Conservation (phyloP, 306 rosid genomes). For the Prunus kanzakura region DNA sequence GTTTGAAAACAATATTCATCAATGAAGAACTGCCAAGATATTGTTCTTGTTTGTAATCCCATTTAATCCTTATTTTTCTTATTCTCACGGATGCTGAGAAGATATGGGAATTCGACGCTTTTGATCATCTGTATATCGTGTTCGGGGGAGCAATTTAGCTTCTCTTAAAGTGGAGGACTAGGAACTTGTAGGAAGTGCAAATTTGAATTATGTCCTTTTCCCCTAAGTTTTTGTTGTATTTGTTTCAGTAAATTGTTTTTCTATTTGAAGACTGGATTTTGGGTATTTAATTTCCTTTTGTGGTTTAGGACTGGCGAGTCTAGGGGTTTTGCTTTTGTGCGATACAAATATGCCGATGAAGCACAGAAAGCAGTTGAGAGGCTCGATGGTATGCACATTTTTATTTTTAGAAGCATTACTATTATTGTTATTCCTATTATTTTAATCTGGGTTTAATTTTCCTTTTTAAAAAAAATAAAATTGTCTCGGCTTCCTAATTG, state of each 20-base stretch:
- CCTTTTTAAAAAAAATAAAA: too few species aligned
- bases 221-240: background rate
- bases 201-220: background rate
- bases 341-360: constrained; percentile 87
- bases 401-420: background rate
- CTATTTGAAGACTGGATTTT: background rate
- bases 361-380: constrained; percentile 86
- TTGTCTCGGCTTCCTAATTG: background rate
- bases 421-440: background rate
- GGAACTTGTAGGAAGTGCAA: constrained; percentile 6
- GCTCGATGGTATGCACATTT: constrained; percentile 59
- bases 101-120: constrained; percentile 6
- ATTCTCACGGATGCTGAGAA: background rate
- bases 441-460: background rate
- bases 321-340: constrained; percentile 91
- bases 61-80: background rate
- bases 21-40: background rate
- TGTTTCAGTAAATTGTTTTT: too few species aligned
- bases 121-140: background rate
- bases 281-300: background rate
- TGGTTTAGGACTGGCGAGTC: constrained; percentile 75
- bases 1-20: background rate
- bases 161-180: constrained; percentile 2
- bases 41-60: background rate
- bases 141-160: background rate